Conservation (phyloP, 495 filamentous ascomycete genomes). For the Aspergillus leporis region DNA sequence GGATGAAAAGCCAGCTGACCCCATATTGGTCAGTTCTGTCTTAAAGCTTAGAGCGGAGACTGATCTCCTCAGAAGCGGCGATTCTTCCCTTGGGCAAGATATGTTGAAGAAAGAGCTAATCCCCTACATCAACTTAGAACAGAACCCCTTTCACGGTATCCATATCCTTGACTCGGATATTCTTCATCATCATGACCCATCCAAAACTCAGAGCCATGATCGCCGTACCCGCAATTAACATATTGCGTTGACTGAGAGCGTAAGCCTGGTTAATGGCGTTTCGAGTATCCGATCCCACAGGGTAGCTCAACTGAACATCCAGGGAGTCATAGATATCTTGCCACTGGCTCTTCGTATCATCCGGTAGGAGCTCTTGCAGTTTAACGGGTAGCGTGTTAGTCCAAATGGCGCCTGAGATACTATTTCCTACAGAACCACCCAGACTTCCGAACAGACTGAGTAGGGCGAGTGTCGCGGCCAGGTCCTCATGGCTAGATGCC, state of each 20-base stretch:
- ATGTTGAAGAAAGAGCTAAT: too few species aligned
- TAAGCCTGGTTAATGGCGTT: constrained; percentile 58
- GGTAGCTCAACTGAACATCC: constrained; percentile 51
- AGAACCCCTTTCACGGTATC: constrained; percentile 23
- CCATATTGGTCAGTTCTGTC: too few species aligned
- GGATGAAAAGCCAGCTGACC: too few species aligned
- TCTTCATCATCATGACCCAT: constrained; percentile 48
- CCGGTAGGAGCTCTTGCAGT: constrained; percentile 58
- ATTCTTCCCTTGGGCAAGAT: too few species aligned
- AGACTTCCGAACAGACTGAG: constrained; percentile 61
- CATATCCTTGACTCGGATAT: constrained; percentile 53
- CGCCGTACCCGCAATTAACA: constrained; percentile 51
- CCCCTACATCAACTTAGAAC: constrained; percentile 35
- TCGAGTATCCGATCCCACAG: constrained; percentile 46
- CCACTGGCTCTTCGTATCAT: constrained; percentile 34
- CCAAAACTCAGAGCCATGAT: constrained; percentile 47
- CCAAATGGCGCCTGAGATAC: constrained; percentile 68
- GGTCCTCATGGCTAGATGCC: constrained; percentile 60
- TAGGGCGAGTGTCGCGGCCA: constrained; percentile 68
- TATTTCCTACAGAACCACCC: constrained; percentile 64
- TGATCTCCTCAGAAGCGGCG: too few species aligned
- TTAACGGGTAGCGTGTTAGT: constrained; percentile 57
- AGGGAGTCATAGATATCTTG: constrained; percentile 56
- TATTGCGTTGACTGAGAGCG: constrained; percentile 52
- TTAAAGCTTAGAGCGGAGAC: too few species aligned